Evolutionary conservation across 352 stramenopile genomes (phyloP), one percentile per base, ranked within the genome.

Genomic region (Globisporangium parvum): DNA sequence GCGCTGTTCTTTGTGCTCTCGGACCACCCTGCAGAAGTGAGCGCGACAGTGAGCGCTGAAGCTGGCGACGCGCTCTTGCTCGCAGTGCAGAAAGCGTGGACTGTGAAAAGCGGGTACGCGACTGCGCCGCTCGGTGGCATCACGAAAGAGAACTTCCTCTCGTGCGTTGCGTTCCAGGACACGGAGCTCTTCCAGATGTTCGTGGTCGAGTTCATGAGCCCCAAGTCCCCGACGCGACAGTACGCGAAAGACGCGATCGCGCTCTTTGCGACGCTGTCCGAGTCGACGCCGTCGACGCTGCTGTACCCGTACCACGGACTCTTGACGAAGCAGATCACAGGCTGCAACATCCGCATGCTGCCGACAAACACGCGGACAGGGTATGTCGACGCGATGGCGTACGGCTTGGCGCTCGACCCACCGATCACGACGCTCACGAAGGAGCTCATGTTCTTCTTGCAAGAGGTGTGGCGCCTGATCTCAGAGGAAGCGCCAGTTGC

Each of bases 351-450:
- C 47, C 79, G 83, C 18, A 80, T 87, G 61, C 57, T 95, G 11
- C 63, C 81, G 0, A 77, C 71, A 33, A 80, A 61, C 23, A 93
- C 77, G 1, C 84, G 85, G 12, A 87, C 72, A 33, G 86, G 84
- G 1, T 95, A 94, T 54, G 77, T 94, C 10, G 86, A 95, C 60
- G 82, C 84, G 14, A 92, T 94, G 84, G 79, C 86, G 33, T 90
- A 89, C 53, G 76, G 76, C 0, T 53, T 95, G 15, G 75, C 77
- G 10, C 63, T 95, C 20, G 62, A 91, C 31, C 86, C 84, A 8
- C 76, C 84, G 18, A 88, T 95, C 17, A 93, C 92, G 39, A 72
- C 75, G 23, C 53, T 95, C 31, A 93, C 85, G 23, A 93, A 95
- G 55, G 85, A 95, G 46, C 65, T 95, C 10, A 81, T 93, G 70